Base-by-base conservation (phyloP, 2,329 filamentous ascomycete genomes). In the Xylariaceae sp. region DNA sequence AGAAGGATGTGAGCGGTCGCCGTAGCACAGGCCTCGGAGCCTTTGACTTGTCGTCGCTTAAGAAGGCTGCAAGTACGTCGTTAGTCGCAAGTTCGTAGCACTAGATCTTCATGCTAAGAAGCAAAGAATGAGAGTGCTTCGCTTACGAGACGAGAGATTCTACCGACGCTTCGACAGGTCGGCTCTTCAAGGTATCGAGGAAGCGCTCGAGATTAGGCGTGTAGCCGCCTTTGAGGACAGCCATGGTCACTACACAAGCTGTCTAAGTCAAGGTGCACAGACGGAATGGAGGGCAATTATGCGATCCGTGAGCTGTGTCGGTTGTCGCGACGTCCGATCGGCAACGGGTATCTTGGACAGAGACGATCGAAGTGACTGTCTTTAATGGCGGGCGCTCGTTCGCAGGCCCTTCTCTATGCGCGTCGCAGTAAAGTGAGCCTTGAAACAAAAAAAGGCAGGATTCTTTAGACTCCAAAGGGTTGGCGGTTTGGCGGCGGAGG, bases 1-100 rank as follows among this genome's bases (percentile, higher is more conserved):
- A 92, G 84, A 49, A 99, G 85, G 34, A 97, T 86, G 68, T 95
- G 89, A 18, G 92, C 90, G 2, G 93, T 97, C 62, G 92, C 92
- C 60, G 94, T 86, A 59, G 94, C 94, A 76, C 92, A 97, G 73
- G 89, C 85, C 74, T 94, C 86, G 51, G 92, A 90, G 66, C 90
- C 90, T 62, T 84, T 85, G 70, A 99, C 96, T 72, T 97, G 93
- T 68, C 92, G 83, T 72, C 92, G 83, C 75, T 96, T 97, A 65
- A 99, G 83, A 17, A 97, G 86, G 55, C 90, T 94, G 61, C 11
- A 39, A 6, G 13, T 17, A n/a, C 51, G 63, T 42, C n/a, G 37
- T 51, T 18, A 59, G 55, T 48, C 17, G 35, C 48, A 53, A 13
- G 23, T 50, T 8, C 39, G 4, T 15, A 54, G 61, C 54, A 30